A percentile compares a stretch with the other conserved stretches of the same genome.
Conservation (phyloP, 129 eudicot species). For the Mikania micrantha region DNA sequence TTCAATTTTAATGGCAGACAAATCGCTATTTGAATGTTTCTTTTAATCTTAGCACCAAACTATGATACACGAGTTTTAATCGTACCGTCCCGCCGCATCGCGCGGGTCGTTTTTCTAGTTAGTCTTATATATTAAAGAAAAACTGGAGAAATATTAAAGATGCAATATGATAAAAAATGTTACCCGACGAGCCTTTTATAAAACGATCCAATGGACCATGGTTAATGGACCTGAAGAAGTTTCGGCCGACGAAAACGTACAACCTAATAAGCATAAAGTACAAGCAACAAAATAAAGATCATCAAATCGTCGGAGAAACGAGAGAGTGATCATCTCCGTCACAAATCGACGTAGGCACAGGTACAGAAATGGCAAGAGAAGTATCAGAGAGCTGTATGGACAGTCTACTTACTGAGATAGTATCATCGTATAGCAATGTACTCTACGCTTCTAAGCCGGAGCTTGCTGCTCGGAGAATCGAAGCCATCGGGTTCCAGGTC, state of each 20-base stretch:
- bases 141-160: too few species aligned
- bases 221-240: background rate
- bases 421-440: constrained; percentile 56
- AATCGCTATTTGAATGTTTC: too few species aligned
- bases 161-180: too few species aligned
- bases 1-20: too few species aligned
- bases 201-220: background rate
- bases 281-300: background rate
- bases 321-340: background rate
- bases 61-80: too few species aligned
- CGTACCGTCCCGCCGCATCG: too few species aligned
- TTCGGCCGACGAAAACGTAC: background rate
- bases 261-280: constrained; percentile 1
- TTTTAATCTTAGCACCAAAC: too few species aligned
- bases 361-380: constrained; percentile 54
- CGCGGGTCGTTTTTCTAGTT: too few species aligned
- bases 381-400: constrained; percentile 90
- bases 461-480: too few species aligned
- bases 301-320: constrained; percentile 21
- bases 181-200: too few species aligned
- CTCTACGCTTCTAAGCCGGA: constrained; percentile 60
- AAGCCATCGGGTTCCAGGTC: too few species aligned
- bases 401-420: constrained; percentile 72
- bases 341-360: background rate
- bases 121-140: too few species aligned